A percentile compares a stretch with the other conserved stretches of the same genome.
phyloP scores from a whole-genome alignment of 805 yeast genomes.

The Suhomyces xylopsoci region DNA sequence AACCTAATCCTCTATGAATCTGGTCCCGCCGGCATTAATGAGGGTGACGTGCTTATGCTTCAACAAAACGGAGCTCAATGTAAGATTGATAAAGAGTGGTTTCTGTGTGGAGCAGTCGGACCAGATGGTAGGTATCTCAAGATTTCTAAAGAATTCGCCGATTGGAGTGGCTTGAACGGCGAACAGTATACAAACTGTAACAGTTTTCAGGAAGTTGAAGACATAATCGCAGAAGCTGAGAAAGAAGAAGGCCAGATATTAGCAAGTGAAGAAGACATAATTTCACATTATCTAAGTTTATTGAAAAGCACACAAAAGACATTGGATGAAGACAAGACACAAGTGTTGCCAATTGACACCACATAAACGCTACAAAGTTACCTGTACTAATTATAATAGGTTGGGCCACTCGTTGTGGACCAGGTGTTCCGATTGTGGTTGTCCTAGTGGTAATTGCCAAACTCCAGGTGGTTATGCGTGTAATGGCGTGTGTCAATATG shows the following conservation, averaged over 20 bases:
- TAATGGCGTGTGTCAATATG: too few species aligned
- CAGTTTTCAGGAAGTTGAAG: neutral
- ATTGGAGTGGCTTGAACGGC: neutral
- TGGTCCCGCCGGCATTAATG: neutral
- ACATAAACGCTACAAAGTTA: too few species aligned
- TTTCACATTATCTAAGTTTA: neutral
- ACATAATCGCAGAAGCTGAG: neutral
- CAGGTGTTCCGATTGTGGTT: neutral
- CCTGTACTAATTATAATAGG: too few species aligned
- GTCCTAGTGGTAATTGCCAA: neutral
- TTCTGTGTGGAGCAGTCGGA: neutral
- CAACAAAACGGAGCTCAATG: neutral
- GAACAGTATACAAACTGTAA: neutral
- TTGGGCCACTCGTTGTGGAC: too few species aligned
- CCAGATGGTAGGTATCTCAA: neutral
- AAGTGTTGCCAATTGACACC: neutral
- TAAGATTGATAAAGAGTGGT: neutral
- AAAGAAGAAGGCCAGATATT: neutral
- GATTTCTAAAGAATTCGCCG: neutral
- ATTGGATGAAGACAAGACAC: neutral
- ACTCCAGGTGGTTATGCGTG: too few species aligned
- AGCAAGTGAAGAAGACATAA: neutral
- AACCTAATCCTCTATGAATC: neutral
- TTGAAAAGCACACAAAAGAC: neutral
- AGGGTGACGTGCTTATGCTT: neutral